phyloP scores from a whole-genome alignment of 2,329 filamentous ascomycete genomes.

The Alternaria triticimaculans region DNA sequence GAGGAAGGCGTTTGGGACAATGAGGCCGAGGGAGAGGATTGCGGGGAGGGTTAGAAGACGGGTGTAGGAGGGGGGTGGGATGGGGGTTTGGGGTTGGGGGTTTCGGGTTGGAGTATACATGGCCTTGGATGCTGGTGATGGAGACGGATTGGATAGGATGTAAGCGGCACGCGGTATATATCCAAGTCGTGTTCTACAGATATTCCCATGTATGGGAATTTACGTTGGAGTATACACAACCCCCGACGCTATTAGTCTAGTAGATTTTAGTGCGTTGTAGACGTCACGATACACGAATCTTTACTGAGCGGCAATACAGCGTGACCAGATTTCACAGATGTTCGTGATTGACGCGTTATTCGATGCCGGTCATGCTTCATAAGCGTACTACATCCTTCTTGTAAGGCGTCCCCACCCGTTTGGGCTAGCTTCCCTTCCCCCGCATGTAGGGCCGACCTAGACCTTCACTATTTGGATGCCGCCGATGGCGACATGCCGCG shows the following conservation, averaged over 20 bases:
- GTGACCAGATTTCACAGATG: too few species aligned
- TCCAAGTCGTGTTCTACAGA: too few species aligned
- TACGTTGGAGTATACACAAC: too few species aligned
- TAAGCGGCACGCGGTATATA: too few species aligned
- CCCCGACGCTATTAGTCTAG: too few species aligned
- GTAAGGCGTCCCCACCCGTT: background rate
- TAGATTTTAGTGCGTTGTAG: too few species aligned
- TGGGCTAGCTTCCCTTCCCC: background rate
- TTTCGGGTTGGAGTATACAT: background rate
- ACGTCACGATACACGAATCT: too few species aligned
- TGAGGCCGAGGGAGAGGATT: constrained; percentile 7
- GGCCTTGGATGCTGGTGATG: too few species aligned
- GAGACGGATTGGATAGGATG: too few species aligned
- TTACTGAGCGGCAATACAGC: too few species aligned
- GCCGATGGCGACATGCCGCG: background rate
- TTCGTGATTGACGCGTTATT: background rate
- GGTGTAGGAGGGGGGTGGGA: background rate
- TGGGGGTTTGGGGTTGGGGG: too few species aligned
- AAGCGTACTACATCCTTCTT: background rate
- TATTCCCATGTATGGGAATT: too few species aligned
- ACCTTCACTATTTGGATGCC: background rate
- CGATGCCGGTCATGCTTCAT: background rate
- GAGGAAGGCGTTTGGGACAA: constrained; percentile 7
- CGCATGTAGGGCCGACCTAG: background rate
- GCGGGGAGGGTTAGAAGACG: constrained; percentile 8